Conservation (phyloP, 1,284 basidiomycete species). For the Bjerkandera adusta region DNA sequence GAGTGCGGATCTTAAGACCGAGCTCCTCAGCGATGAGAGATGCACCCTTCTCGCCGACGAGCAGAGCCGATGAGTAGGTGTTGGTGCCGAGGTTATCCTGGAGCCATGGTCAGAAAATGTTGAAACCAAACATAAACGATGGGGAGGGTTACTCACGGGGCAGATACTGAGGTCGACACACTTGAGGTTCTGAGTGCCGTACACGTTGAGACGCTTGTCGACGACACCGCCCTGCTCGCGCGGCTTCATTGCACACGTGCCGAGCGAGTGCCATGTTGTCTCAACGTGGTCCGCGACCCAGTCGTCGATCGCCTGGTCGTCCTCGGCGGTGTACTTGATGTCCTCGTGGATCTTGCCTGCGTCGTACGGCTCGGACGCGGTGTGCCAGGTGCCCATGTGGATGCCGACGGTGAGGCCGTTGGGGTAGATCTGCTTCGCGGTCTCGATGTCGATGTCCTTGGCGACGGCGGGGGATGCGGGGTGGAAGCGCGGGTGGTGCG, state of each 20-base stretch:
- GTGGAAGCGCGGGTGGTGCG: slow-evolving; percentile 74
- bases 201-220: slow-evolving; percentile 69
- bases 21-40: slow-evolving; percentile 62
- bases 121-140: neutral
- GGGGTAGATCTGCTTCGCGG: slow-evolving; percentile 61
- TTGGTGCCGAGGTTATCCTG: slow-evolving; percentile 72
- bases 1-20: slow-evolving; percentile 58
- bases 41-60: slow-evolving; percentile 71
- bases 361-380: slow-evolving; percentile 52
- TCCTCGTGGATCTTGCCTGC: slow-evolving; percentile 60
- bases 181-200: slow-evolving; percentile 71
- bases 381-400: slow-evolving; percentile 72
- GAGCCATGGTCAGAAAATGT: slow-evolving; percentile 6
- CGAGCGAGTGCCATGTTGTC: slow-evolving; percentile 74
- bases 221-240: slow-evolving; percentile 74
- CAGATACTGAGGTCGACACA: slow-evolving; percentile 67
- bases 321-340: slow-evolving; percentile 61
- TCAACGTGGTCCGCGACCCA: slow-evolving; percentile 70
- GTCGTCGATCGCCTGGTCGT: slow-evolving; percentile 69
- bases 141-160: slow-evolving; percentile 40
- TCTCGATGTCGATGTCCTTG: slow-evolving; percentile 65
- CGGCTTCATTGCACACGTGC: slow-evolving; percentile 67
- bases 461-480: slow-evolving; percentile 59
- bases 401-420: slow-evolving; percentile 65
- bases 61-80: slow-evolving; percentile 66